Percentiles rank a stretch among this genome's conserved stretches.
These are phyloP conservation scores for Agaricales sp. DNA, from an alignment of 1,284 basidiomycete genomes.

Conservation along the genomic window DNA sequence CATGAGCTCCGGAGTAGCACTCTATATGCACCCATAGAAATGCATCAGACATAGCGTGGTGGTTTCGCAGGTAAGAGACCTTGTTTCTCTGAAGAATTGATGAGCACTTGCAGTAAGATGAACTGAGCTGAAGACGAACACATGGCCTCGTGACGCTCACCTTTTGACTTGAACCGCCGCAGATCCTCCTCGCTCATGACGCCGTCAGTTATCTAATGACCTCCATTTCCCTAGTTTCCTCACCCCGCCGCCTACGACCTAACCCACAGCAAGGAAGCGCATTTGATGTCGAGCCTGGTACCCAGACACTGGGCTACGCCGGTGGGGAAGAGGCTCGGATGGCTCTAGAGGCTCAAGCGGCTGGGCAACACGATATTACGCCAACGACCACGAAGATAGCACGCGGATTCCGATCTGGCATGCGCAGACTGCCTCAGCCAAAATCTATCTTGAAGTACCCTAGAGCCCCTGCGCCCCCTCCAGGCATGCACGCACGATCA, in stretches of 20 bases:
- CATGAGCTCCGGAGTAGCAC: too few relatives aligned
- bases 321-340: not conserved
- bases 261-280: not conserved
- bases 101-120: too few relatives aligned
- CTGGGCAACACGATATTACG: not conserved
- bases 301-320: not conserved
- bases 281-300: not conserved
- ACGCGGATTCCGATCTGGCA: not conserved
- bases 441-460: constrained; percentile 1
- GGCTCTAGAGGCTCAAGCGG: not conserved
- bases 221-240: not conserved
- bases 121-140: too few relatives aligned
- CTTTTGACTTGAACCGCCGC: too few relatives aligned
- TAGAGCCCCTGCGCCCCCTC: not conserved
- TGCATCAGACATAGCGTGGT: too few relatives aligned
- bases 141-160: too few relatives aligned
- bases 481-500: not conserved
- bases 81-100: too few relatives aligned
- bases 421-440: not conserved
- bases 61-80: too few relatives aligned
- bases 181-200: too few relatives aligned
- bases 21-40: too few relatives aligned
- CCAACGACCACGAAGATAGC: constrained; percentile 1
- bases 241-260: not conserved
- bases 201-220: not conserved